Evolutionary conservation across 352 stramenopile species (phyloP).

Genomic region (Aphanomyces astaci): DNA sequence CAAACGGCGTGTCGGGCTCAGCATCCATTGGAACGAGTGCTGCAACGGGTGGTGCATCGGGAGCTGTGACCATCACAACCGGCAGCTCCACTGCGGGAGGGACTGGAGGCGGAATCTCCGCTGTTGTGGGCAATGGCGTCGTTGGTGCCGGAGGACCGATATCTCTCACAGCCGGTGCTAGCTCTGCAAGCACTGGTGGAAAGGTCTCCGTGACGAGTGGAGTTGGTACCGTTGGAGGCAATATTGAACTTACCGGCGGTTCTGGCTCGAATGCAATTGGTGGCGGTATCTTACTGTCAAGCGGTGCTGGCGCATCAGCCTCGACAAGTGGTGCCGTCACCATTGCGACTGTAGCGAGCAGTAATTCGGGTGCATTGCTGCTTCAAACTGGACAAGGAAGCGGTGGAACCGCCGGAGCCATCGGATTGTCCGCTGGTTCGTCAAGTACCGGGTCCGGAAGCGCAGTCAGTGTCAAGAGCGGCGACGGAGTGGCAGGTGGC

Average conservation of each 20-base stretch:
- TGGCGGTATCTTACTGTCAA: conserved; percentile 55
- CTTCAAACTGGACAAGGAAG: conserved; percentile 45
- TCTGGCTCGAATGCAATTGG: conserved; percentile 32
- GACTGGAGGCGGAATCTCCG: conserved; percentile 27
- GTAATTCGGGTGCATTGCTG: conserved; percentile 49
- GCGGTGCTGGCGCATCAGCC: not conserved
- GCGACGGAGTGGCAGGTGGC: conserved; percentile 47
- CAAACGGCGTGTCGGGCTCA: not conserved
- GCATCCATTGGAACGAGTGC: conserved; percentile 18
- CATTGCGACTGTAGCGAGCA: conserved; percentile 20
- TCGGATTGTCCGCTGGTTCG: conserved; percentile 45
- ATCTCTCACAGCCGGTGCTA: conserved; percentile 47
- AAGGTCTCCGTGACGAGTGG: conserved; percentile 40
- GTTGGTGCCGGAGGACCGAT: conserved; percentile 27
- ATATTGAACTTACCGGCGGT: conserved; percentile 67
- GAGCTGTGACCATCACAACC: conserved; percentile 28
- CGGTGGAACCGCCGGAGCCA: conserved; percentile 46
- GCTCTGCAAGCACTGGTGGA: conserved; percentile 41
- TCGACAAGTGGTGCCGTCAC: conserved; percentile 26
- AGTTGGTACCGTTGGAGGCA: conserved; percentile 66
- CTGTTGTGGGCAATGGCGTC: not conserved
- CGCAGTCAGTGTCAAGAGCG: conserved; percentile 47
- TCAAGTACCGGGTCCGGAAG: conserved; percentile 46
- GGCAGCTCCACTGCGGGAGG: conserved; percentile 23
- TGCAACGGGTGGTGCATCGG: conserved; percentile 28